A percentile compares a stretch with the other conserved stretches of the same genome.
These are phyloP conservation scores for Cytospora mali DNA, from an alignment of 2,329 filamentous ascomycete genomes.

Conservation along the genomic window DNA sequence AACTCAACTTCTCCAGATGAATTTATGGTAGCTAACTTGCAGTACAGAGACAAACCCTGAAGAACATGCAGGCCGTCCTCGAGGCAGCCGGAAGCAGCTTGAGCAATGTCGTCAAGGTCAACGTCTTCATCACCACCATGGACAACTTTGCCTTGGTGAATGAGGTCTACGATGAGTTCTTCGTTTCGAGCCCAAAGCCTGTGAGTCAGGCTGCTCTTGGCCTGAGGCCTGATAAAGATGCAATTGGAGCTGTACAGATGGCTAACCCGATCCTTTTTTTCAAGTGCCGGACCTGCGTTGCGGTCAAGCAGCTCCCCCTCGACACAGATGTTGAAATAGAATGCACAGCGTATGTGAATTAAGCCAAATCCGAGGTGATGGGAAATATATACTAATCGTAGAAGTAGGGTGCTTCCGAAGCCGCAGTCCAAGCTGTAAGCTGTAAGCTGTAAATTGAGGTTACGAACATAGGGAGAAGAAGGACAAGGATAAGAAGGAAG, in stretches of 20 bases:
- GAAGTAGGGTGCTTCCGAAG: conserved; percentile 8
- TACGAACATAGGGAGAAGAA: background rate
- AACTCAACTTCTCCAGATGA: no score
- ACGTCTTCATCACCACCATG: conserved; percentile 68
- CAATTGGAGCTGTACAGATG: background rate
- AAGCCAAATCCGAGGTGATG: background rate
- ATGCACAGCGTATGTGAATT: conserved; percentile 56
- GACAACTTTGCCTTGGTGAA: conserved; percentile 63
- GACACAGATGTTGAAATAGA: conserved; percentile 76
- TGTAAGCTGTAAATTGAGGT: background rate
- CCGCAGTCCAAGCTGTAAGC: conserved; percentile 6
- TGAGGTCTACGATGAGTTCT: conserved; percentile 55
- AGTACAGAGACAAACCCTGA: conserved; percentile 54
- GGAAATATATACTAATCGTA: conserved; percentile 1
- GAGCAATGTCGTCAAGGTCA: conserved; percentile 66
- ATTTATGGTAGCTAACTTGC: conserved; percentile 18
- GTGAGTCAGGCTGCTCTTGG: conserved; percentile 49
- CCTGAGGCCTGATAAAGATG: no score
- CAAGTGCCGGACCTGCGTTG: conserved; percentile 66
- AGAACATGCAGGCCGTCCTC: conserved; percentile 62
- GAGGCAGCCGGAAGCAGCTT: conserved; percentile 61
- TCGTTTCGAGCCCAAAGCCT: conserved; percentile 48
- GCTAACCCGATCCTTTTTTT: background rate
- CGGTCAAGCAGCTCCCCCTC: conserved; percentile 72
- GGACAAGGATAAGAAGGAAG: background rate